Conservation (phyloP, 176 grass and related monocot species). For the Bolboschoenus planiculmis region DNA sequence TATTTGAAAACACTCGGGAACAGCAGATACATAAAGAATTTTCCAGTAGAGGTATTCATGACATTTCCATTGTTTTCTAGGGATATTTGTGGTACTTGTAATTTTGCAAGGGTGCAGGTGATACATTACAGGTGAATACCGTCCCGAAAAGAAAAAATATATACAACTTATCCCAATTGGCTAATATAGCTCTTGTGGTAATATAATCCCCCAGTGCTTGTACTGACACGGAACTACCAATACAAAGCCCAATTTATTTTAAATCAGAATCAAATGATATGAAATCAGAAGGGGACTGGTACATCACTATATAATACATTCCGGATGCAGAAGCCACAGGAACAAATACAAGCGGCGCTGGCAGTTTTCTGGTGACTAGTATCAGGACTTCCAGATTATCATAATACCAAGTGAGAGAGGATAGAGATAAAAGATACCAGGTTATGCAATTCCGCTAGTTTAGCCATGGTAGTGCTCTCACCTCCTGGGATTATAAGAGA, state of each 20-base stretch:
- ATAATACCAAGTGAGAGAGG: not conserved
- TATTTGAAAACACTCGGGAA: not conserved
- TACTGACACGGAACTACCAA: not conserved
- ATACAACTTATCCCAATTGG: not conserved
- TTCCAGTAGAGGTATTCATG: not conserved
- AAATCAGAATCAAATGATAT: not conserved
- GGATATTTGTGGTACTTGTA: not conserved
- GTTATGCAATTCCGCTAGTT: constrained; percentile 83
- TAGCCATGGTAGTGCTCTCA: constrained; percentile 99
- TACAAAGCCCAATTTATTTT: not conserved
- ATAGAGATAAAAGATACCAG: constrained; percentile 31
- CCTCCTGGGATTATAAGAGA: constrained; percentile 96
- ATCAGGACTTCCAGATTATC: not conserved
- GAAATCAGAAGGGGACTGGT: not conserved
- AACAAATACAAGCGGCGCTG: not conserved
- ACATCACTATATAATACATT: not conserved
- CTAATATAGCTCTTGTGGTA: not conserved
- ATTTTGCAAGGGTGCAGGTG: not conserved
- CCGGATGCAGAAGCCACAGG: not conserved
- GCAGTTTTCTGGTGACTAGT: not conserved
- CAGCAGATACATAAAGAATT: not conserved
- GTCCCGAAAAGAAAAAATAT: not conserved
- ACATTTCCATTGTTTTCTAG: not conserved
- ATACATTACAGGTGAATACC: not conserved
- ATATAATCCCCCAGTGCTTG: not conserved